Conservation (phyloP, 345 rosid species). For the Carallia brachiata region DNA sequence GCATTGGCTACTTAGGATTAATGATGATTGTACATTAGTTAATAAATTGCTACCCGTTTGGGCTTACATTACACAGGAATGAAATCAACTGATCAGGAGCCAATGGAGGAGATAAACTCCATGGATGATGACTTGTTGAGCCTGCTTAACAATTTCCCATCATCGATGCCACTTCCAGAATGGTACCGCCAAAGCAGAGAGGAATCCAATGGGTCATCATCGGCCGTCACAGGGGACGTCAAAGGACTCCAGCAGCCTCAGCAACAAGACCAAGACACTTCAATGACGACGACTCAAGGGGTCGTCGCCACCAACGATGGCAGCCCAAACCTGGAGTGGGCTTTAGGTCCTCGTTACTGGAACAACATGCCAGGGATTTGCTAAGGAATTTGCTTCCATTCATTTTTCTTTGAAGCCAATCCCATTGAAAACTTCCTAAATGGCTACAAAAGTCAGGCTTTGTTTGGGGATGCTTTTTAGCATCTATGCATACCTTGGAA, state of each 20-base stretch:
- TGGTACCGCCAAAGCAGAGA: slow-evolving; percentile 44
- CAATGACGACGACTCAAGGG: not conserved
- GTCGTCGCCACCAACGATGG: slow-evolving; percentile 14
- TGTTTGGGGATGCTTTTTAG: not conserved
- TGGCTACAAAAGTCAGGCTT: slow-evolving; percentile 8
- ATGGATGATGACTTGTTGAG: slow-evolving; percentile 66
- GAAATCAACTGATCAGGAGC: slow-evolving; percentile 31
- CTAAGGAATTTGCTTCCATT: slow-evolving; percentile 15
- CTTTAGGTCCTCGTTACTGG: slow-evolving; percentile 44
- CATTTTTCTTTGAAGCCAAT: not conserved
- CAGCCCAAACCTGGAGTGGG: slow-evolving; percentile 27
- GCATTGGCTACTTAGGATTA: not conserved
- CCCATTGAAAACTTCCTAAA: no score
- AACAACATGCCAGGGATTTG: slow-evolving; percentile 65
- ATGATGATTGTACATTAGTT: not conserved
- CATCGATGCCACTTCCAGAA: slow-evolving; percentile 57
- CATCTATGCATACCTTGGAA: not conserved
- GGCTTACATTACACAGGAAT: slow-evolving; percentile 18
- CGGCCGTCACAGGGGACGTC: slow-evolving; percentile 16
- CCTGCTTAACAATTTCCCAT: slow-evolving; percentile 64
- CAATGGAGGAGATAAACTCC: slow-evolving; percentile 38
- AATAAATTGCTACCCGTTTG: not conserved
- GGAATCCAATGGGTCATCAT: slow-evolving; percentile 18
- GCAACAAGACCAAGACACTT: slow-evolving; percentile 15
- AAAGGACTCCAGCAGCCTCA: slow-evolving; percentile 4